These are phyloP conservation scores for Selaginella moellendorffii DNA, from an alignment of 75 land plant species.

Conservation along the genomic window DNA sequence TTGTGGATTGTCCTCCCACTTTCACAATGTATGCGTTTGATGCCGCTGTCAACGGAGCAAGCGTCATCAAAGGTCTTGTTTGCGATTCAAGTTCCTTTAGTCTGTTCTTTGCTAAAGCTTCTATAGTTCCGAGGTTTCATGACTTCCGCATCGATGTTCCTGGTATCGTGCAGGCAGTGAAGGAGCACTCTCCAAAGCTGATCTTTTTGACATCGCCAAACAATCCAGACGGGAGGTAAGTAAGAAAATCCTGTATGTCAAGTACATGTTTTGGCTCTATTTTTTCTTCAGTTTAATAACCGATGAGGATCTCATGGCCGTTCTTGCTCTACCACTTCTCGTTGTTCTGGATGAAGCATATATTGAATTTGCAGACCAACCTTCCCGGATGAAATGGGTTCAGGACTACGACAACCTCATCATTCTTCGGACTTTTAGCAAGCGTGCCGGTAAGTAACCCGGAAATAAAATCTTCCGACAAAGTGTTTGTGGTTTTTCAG, in stretches of 20 bases:
- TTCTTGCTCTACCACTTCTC: constrained; percentile 67
- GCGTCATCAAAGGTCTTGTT: constrained; percentile 63
- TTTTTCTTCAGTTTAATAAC: constrained; percentile 45
- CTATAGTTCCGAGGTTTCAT: constrained; percentile 70
- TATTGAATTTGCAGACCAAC: constrained; percentile 71
- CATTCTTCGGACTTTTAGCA: constrained; percentile 96
- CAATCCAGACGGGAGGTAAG: constrained; percentile 98
- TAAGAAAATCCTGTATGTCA: neutral
- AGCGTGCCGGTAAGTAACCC: constrained; percentile 67
- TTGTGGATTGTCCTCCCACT: constrained; percentile 97
- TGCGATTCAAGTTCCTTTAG: neutral
- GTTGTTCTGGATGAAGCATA: constrained; percentile 98
- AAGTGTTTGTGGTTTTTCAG: constrained; percentile 19
- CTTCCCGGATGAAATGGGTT: constrained; percentile 86
- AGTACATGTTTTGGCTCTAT: neutral
- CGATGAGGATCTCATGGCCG: constrained; percentile 55
- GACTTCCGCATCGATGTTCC: constrained; percentile 71
- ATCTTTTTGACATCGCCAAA: constrained; percentile 96
- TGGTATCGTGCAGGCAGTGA: constrained; percentile 50
- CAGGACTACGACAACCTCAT: constrained; percentile 83
- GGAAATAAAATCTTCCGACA: constrained; percentile 1
- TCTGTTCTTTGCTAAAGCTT: no score
- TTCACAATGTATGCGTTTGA: constrained; percentile 99
- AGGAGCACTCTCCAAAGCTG: constrained; percentile 67
- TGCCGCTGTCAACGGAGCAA: constrained; percentile 91